Evolutionary conservation across 2,329 filamentous ascomycete species (phyloP), one percentile per base, ranked within the genome.

Genomic region (Clarireedia homoeocarpa): DNA sequence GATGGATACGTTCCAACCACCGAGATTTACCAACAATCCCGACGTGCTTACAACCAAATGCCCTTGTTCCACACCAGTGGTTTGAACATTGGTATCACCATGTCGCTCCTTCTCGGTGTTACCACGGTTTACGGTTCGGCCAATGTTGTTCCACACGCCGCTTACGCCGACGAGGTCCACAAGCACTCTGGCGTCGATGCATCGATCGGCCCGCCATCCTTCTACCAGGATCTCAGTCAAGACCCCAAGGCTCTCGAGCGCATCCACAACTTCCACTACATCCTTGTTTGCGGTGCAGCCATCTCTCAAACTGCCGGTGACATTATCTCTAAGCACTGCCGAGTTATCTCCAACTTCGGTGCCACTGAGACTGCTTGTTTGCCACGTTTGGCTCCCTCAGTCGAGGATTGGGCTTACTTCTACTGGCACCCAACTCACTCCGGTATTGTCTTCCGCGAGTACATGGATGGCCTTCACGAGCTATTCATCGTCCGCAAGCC

Each of bases 1-100:
- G 58, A 59, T 30, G 48, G 51, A 12, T 71, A 81, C 96, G 24
- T 89, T 89, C 23, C 89, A 95, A 66, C 88, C 89, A 5, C 74
- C 94, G 64, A 96, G 95, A 78, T 59, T 42, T 59, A 58, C 48
- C 55, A 59, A 49, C 48, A 58, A 58, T 51, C 55, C 20, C 48
- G 54, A 20, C 57, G 61, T 47, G 56, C 59, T 36, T 55, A 64
- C 51, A 63, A 58, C 2, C 61, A 58, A 2, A 60, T 65, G 60
- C 62, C 62, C 4, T 48, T 65, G 23, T 62, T 60, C 51, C 58
- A 64, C 44, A 60, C 59, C 9, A 62, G 61, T 51, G 63, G 62
- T 23, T 49, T 63, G 39, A 64, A 65, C 23, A 57, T 60, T 12
- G 62, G 58, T 20, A 59, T 65, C 30, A 63, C 55, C 20, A 54